Base-by-base conservation (phyloP, 129 eudicot species). In the Helianthus tuberosus region DNA sequence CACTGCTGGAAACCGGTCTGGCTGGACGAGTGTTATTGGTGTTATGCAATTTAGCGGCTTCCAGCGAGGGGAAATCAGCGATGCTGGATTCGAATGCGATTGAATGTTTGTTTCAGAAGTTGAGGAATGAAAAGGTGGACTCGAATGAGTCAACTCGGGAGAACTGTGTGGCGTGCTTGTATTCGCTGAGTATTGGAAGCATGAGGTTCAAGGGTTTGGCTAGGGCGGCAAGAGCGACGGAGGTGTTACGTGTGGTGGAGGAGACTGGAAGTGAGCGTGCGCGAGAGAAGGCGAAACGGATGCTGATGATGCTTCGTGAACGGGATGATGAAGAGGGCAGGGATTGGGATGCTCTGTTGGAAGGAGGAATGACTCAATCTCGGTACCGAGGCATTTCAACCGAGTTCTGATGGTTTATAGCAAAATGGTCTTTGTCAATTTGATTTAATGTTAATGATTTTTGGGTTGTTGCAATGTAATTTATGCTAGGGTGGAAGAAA, bases 141-240 rank as follows among this genome's bases (percentile, higher is more conserved):
- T 76, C 96, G 14, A 60, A 81, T 0, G 96, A 88, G 91, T 84
- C 96, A 13, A 90, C 84, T 68, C 85, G 92, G 75, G 99, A 91
- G 80, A 88, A 95, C 66, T 83, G 90, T 27, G 91, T 95, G 60
- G 97, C 94, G 5, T 91, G 92, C 17, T 53, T 95, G 71, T 86
- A 85, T 82, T 83, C 90, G 14, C 32, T 95, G 90, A 95, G 99
- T 87, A 87, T 73, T 10, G 96, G 99, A 75, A 91, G 99, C 59
- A 77, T 91, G 94, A 76, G 97, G 88, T 95, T 95, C 64, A 88
- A 89, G 77, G 97, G 84, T 62, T 69, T 89, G 76, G 99, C 97
- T 0, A 74, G 72, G 86, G 96, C 85, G 27, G 88, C 90, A 25
- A 76, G 88, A 75, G 96, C 82, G 58, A 80, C 23, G 5, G 99